phyloP scores from a whole-genome alignment of 1,284 basidiomycete species.

The Cutaneotrichosporon sp. region DNA sequence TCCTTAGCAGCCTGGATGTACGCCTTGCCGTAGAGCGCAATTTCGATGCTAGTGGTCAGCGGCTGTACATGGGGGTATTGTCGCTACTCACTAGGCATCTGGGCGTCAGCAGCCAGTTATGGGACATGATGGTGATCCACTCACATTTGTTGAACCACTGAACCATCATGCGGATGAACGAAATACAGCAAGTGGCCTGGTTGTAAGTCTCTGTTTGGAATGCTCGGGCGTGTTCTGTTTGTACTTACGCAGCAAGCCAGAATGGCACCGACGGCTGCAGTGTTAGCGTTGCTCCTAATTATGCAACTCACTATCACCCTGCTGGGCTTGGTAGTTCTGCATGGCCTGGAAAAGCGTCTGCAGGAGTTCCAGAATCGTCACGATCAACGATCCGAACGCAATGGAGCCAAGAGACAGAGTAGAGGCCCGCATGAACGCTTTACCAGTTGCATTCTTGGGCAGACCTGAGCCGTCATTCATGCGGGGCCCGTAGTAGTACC shows the following conservation, averaged over 20 bases:
- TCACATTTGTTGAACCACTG: constrained; percentile 69
- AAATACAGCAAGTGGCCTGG: constrained; percentile 71
- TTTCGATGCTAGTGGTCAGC: constrained; percentile 54
- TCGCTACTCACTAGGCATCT: constrained; percentile 31
- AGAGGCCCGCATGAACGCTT: constrained; percentile 71
- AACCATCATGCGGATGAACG: constrained; percentile 64
- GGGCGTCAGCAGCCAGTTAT: not conserved
- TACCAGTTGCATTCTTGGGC: constrained; percentile 66
- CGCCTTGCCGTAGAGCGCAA: constrained; percentile 79
- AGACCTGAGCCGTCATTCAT: constrained; percentile 30
- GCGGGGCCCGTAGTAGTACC: constrained; percentile 48
- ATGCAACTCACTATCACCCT: constrained; percentile 64
- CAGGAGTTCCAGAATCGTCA: constrained; percentile 75
- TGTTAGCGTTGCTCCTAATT: constrained; percentile 2
- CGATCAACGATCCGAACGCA: constrained; percentile 82
- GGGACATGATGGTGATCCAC: too few relatives aligned
- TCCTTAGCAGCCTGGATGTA: constrained; percentile 84
- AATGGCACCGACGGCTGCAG: constrained; percentile 61
- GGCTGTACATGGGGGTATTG: not conserved
- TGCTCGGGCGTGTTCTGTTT: too few relatives aligned
- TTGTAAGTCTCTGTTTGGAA: not conserved
- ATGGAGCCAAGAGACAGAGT: constrained; percentile 82
- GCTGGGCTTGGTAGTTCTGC: constrained; percentile 62
- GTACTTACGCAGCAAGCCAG: constrained; percentile 58
- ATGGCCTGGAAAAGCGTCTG: constrained; percentile 62